A percentile compares a stretch with the other conserved stretches of the same genome.
These are phyloP conservation scores for Hymenoscyphus scutula DNA, from an alignment of 2,329 filamentous ascomycete genomes.

Conservation along the genomic window DNA sequence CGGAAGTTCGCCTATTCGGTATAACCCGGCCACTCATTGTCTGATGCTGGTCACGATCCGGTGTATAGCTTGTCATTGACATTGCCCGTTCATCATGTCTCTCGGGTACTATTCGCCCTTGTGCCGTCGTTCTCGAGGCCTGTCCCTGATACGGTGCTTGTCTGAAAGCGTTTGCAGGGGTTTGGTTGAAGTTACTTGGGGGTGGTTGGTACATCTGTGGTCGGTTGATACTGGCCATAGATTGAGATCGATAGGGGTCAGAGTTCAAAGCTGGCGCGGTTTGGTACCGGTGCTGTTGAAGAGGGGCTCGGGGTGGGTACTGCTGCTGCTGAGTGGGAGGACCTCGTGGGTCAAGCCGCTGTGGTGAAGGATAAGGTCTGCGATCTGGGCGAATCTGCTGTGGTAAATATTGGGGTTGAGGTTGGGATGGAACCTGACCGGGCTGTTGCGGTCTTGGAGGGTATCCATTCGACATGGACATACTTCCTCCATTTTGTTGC, in stretches of 20 bases:
- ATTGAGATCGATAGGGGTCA: constrained; percentile 89
- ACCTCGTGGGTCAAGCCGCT: constrained; percentile 37
- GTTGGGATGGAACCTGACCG: constrained; percentile 41
- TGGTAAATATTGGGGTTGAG: constrained; percentile 57
- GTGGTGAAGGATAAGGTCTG: constrained; percentile 69
- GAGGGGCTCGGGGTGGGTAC: constrained; percentile 40
- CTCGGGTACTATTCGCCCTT: constrained; percentile 88
- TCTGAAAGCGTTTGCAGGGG: constrained; percentile 73
- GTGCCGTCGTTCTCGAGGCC: constrained; percentile 78
- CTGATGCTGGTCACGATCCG: constrained; percentile 78
- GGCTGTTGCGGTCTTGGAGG: constrained; percentile 40
- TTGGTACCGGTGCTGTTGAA: constrained; percentile 59
- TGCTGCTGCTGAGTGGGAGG: constrained; percentile 43
- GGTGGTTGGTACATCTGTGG: constrained; percentile 69
- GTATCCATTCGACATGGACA: constrained; percentile 46
- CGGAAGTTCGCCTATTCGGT: constrained; percentile 62
- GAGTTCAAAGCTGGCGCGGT: constrained; percentile 67
- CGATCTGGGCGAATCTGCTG: constrained; percentile 62
- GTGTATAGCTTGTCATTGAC: constrained; percentile 85
- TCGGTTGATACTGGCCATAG: constrained; percentile 73
- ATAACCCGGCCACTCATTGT: constrained; percentile 93
- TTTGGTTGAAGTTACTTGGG: constrained; percentile 59
- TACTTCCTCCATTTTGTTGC: constrained; percentile 35
- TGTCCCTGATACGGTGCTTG: constrained; percentile 68
- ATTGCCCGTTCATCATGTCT: constrained; percentile 90